phyloP scores from a whole-genome alignment of 2,329 filamentous ascomycete genomes.

The Fusarium poae region DNA sequence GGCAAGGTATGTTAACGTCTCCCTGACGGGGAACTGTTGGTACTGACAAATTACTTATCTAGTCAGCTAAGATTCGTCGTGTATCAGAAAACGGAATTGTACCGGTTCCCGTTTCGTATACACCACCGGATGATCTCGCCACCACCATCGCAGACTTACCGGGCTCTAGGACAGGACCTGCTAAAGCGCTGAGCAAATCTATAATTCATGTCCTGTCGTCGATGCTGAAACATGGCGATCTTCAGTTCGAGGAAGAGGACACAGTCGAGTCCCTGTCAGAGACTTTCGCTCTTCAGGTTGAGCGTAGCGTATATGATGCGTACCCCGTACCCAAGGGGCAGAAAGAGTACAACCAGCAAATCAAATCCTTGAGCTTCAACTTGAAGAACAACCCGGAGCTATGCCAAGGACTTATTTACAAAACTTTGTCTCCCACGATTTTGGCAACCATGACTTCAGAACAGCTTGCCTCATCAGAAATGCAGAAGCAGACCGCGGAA shows the following conservation, averaged over 20 bases:
- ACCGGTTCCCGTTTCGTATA: conserved; percentile 55
- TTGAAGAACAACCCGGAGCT: conserved; percentile 89
- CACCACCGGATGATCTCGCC: conserved; percentile 65
- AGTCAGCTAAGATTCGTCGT: conserved; percentile 65
- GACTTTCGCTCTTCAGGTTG: conserved; percentile 81
- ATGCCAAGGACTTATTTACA: conserved; percentile 79
- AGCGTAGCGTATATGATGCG: conserved; percentile 74
- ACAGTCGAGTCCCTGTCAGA: conserved; percentile 75
- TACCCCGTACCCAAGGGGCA: conserved; percentile 62
- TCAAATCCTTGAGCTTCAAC: conserved; percentile 85
- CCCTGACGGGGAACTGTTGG: neutral
- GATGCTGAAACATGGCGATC: conserved; percentile 74
- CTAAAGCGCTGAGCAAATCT: conserved; percentile 77
- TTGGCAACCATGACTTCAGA: conserved; percentile 90
- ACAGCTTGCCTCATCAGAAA: conserved; percentile 91
- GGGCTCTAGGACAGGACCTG: conserved; percentile 74
- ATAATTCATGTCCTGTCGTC: conserved; percentile 75
- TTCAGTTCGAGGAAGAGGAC: conserved; percentile 72
- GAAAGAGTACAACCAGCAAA: conserved; percentile 70
- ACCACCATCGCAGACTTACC: conserved; percentile 68
- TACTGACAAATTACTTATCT: conserved; percentile 8
- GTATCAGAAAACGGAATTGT: conserved; percentile 63
- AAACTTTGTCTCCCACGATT: conserved; percentile 77
- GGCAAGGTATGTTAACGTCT: conserved; percentile 59
- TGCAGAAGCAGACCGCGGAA: conserved; percentile 80